Evolutionary conservation across 352 stramenopile species (phyloP).

Genomic region (Pythium brachiatum): DNA sequence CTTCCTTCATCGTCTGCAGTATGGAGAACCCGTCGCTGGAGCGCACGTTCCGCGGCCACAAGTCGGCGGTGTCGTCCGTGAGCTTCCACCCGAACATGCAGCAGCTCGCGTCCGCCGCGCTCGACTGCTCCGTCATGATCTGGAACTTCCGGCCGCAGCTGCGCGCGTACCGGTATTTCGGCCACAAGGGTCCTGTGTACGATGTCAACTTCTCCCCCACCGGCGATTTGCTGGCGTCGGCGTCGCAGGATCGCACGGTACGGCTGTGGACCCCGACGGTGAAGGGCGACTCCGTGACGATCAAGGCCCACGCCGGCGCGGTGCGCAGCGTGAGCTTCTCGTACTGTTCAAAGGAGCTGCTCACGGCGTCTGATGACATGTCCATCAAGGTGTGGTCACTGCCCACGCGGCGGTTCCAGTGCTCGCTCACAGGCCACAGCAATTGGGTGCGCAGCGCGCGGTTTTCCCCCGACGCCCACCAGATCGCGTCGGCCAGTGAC

Average conservation of each 20-base stretch:
- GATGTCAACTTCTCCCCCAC: conserved; percentile 74
- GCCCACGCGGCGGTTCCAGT: conserved; percentile 81
- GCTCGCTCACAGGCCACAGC: conserved; percentile 85
- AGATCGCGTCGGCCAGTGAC: conserved; percentile 80
- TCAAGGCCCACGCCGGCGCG: conserved; percentile 68
- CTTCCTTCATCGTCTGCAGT: neutral
- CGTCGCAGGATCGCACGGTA: conserved; percentile 89
- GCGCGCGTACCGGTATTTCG: conserved; percentile 77
- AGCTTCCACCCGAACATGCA: conserved; percentile 85
- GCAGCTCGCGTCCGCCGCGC: conserved; percentile 79
- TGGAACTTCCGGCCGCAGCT: conserved; percentile 90
- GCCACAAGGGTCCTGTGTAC: conserved; percentile 80
- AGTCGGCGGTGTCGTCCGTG: conserved; percentile 69
- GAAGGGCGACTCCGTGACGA: conserved; percentile 57
- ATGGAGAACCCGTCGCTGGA: conserved; percentile 80
- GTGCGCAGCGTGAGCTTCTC: conserved; percentile 87
- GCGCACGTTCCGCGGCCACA: conserved; percentile 87
- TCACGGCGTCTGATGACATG: conserved; percentile 93
- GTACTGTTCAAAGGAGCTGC: conserved; percentile 61
- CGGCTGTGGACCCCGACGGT: conserved; percentile 88
- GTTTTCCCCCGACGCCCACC: conserved; percentile 74
- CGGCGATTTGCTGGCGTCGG: conserved; percentile 82
- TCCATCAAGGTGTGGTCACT: conserved; percentile 90
- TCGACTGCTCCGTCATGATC: conserved; percentile 86
- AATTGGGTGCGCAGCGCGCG: conserved; percentile 90